A percentile compares a stretch with the other conserved stretches of the same genome.
phyloP scores from a whole-genome alignment of 352 stramenopile species.

The Albugo laibachii region DNA sequence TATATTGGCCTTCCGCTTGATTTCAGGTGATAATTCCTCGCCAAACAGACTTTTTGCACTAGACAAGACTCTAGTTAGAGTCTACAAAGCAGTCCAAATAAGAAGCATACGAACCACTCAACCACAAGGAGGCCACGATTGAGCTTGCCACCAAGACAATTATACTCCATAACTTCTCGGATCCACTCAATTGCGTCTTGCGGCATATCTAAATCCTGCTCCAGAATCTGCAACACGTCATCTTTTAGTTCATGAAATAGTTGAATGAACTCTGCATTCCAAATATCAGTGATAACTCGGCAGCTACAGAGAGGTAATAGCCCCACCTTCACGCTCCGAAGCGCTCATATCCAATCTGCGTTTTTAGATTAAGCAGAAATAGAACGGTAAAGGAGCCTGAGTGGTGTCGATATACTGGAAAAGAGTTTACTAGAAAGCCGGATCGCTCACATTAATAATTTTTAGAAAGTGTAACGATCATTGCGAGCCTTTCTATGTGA shows the following conservation, averaged over 20 bases:
- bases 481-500: no score
- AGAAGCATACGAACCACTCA: constrained; percentile 27
- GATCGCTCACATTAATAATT: no score
- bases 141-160: constrained; percentile 95
- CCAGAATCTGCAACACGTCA: constrained; percentile 49
- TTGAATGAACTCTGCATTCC: constrained; percentile 45
- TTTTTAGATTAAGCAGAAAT: no score
- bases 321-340: no score
- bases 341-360: no score
- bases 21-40: constrained; percentile 30
- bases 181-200: constrained; percentile 67
- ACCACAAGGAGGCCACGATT: constrained; percentile 95
- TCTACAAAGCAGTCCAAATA: background rate
- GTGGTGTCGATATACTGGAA: no score
- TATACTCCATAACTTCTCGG: constrained; percentile 86
- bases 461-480: no score
- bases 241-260: constrained; percentile 53
- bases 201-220: constrained; percentile 40
- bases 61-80: background rate
- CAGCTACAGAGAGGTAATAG: no score
- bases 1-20: constrained; percentile 77
- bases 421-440: no score
- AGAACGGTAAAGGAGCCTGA: no score
- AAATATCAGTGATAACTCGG: no score
- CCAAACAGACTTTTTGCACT: constrained; percentile 43